Conservation (phyloP, 1,284 basidiomycete species). For the Tylopilus sp. region DNA sequence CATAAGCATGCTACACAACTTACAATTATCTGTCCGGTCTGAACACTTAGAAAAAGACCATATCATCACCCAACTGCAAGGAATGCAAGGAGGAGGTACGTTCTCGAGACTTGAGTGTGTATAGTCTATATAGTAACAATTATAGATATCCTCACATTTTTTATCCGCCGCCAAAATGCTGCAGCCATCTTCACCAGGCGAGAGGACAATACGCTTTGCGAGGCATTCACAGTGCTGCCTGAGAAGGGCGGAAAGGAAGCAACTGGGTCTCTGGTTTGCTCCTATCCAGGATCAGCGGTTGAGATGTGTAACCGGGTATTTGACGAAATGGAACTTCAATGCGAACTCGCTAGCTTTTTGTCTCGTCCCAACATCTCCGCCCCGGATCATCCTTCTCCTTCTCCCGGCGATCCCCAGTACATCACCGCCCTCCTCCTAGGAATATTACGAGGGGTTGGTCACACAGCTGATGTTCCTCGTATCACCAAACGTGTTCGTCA, state of each 20-base stretch:
- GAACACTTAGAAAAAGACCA: background rate
- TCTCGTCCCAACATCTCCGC: slow-evolving; percentile 23
- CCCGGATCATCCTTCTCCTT: slow-evolving; percentile 7
- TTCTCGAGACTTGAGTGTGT: too few relatives aligned
- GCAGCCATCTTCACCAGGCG: too few relatives aligned
- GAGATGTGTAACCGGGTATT: slow-evolving; percentile 23
- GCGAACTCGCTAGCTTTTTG: slow-evolving; percentile 35
- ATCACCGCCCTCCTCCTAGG: slow-evolving; percentile 25
- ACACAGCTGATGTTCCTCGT: slow-evolving; percentile 27
- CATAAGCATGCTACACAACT: slow-evolving; percentile 9
- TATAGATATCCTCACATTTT: too few relatives aligned
- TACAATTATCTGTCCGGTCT: background rate
- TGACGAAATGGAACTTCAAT: slow-evolving; percentile 27
- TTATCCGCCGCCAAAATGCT: too few relatives aligned
- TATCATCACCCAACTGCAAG: slow-evolving; percentile 20
- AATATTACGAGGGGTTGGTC: slow-evolving; percentile 39
- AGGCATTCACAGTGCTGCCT: slow-evolving; percentile 11
- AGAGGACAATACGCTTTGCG: too few relatives aligned
- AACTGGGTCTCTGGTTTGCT: slow-evolving; percentile 33
- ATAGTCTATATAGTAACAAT: too few relatives aligned
- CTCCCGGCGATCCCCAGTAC: slow-evolving; percentile 37
- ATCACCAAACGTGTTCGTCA: slow-evolving; percentile 45
- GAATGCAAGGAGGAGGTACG: too few relatives aligned
- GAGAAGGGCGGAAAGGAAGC: slow-evolving; percentile 32
- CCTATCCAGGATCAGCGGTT: slow-evolving; percentile 43